These are phyloP conservation scores for Taphrina flavorubra DNA, from an alignment of 1,139 yeast genomes.

Conservation along the genomic window DNA sequence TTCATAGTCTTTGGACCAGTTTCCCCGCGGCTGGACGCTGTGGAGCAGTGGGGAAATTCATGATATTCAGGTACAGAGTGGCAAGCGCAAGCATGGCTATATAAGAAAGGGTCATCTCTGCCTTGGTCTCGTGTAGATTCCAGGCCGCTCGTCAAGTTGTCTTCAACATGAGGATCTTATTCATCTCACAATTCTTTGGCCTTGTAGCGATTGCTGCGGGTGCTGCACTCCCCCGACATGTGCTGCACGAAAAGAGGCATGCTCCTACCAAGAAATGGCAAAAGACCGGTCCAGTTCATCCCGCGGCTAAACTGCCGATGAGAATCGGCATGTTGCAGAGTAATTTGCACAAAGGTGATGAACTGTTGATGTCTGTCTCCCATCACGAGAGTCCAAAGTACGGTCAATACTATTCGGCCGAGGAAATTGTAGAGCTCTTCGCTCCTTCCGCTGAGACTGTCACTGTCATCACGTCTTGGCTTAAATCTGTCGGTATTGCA, in stretches of 20 bases:
- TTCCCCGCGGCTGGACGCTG: not conserved
- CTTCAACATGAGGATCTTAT: not conserved
- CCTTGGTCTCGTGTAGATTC: too few species aligned
- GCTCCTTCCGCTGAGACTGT: constrained; percentile 13
- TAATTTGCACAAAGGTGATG: constrained; percentile 10
- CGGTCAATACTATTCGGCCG: constrained; percentile 19
- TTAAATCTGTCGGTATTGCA: constrained; percentile 5
- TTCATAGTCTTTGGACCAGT: not conserved
- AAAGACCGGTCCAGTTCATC: constrained; percentile 5
- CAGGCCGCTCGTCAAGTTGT: too few species aligned
- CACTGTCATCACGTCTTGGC: constrained; percentile 1
- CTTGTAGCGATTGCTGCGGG: not conserved
- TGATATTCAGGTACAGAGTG: not conserved
- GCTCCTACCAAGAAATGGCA: not conserved
- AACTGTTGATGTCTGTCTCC: constrained; percentile 9
- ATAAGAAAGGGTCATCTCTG: not conserved
- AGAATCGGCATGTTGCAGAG: constrained; percentile 20
- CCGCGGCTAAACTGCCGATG: not conserved
- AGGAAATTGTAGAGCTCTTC: constrained; percentile 15
- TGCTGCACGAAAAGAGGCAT: not conserved
- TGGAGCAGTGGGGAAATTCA: not conserved
- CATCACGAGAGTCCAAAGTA: constrained; percentile 13
- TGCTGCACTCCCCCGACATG: not conserved
- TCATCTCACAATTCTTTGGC: not conserved
- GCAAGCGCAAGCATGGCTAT: not conserved